Conservation (phyloP, 805 yeast genomes). For the Yamadazyma philogaea region DNA sequence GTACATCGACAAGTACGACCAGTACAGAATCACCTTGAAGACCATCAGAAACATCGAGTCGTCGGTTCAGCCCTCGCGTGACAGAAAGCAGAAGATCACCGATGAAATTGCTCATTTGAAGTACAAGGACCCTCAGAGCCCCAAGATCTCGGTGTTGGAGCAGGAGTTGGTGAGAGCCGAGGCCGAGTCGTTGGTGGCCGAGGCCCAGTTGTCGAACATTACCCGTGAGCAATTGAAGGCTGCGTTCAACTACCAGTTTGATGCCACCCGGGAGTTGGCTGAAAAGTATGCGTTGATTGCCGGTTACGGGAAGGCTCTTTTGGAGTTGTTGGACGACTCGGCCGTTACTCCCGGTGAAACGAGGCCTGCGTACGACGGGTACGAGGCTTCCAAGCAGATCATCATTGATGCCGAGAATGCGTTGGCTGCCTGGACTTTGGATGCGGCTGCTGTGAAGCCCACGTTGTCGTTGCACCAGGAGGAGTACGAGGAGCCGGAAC, state of each 20-base stretch:
- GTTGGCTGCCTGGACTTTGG: constrained; percentile 80
- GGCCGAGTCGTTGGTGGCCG: constrained; percentile 88
- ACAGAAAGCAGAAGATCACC: constrained; percentile 79
- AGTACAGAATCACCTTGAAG: constrained; percentile 78
- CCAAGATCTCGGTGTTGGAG: constrained; percentile 77
- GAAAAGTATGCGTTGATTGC: constrained; percentile 85
- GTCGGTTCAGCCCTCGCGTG: constrained; percentile 85
- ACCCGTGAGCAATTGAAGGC: constrained; percentile 85
- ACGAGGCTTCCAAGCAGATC: constrained; percentile 84
- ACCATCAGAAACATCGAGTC: constrained; percentile 81
- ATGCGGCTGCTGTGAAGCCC: constrained; percentile 78
- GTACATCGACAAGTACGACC: constrained; percentile 82
- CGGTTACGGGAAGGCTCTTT: constrained; percentile 83
- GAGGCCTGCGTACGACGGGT: constrained; percentile 85
- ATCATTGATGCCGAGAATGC: constrained; percentile 84
- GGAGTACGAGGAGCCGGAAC: constrained; percentile 40
- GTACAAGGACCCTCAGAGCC: constrained; percentile 81
- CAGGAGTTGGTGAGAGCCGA: constrained; percentile 90
- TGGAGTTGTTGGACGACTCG: constrained; percentile 78
- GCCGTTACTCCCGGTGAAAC: constrained; percentile 92
- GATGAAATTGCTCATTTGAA: constrained; percentile 81
- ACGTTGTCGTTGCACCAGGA: constrained; percentile 54
- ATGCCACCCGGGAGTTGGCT: constrained; percentile 79
- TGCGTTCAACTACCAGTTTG: constrained; percentile 81
- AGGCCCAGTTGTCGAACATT: constrained; percentile 85